These are phyloP conservation scores for Rhodotorula sp. DNA, from an alignment of 1,284 basidiomycete species.

Conservation along the genomic window DNA sequence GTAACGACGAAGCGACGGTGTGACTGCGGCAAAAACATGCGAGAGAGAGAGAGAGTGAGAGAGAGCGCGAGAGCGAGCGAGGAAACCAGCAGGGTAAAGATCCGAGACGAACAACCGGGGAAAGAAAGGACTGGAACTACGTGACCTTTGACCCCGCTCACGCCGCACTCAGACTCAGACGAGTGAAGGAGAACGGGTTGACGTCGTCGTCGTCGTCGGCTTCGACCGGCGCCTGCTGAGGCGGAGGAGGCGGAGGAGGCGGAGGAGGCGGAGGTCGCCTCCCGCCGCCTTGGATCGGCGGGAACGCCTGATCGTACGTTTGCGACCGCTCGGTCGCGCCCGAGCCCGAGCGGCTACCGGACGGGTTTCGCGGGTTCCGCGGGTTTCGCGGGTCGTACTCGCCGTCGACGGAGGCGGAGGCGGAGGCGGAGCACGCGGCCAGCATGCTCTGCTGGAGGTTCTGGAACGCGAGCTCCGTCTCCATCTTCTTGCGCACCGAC, in stretches of 20 bases:
- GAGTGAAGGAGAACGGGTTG: conserved; percentile 13
- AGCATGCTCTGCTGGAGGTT: background rate
- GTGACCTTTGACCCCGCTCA: background rate
- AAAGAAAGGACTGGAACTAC: too few species aligned
- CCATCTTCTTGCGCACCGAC: conserved; percentile 4
- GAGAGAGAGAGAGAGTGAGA: too few species aligned
- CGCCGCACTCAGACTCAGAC: background rate
- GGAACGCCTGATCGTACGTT: background rate
- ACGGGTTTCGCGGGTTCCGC: background rate
- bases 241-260: conserved; percentile 9
- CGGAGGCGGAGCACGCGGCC: background rate
- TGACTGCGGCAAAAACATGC: too few species aligned
- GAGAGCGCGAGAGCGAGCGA: too few species aligned
- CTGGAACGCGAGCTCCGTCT: conserved; percentile 17
- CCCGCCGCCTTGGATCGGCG: background rate
- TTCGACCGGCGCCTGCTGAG: background rate
- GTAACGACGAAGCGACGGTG: too few species aligned
- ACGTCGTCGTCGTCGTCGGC: conserved; percentile 3
- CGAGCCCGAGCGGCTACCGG: too few species aligned
- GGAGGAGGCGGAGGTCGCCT: conserved; percentile 6
- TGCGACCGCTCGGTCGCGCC: background rate
- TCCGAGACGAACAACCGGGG: too few species aligned
- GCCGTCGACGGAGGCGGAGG: background rate
- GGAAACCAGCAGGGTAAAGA: too few species aligned
- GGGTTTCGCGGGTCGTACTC: background rate